A percentile compares a stretch with the other conserved stretches of the same genome.
Conservation (phyloP, 2,329 filamentous ascomycete species). For the Ophiostoma sp. region DNA sequence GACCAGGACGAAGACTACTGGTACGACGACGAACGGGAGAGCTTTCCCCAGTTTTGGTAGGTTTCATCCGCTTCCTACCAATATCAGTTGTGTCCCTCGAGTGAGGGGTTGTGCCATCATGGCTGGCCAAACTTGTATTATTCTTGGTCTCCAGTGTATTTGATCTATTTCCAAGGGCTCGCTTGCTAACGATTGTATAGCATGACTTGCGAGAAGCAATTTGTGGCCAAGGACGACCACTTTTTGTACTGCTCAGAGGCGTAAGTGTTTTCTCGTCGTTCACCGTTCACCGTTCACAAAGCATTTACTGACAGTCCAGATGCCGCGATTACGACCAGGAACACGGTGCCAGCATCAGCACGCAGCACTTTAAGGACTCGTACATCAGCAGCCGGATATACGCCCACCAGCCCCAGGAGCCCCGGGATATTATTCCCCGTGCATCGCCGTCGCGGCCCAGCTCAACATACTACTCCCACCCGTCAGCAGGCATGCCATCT, state of each 20-base stretch:
- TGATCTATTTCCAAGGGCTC: no score
- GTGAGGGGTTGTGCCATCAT: constrained; percentile 10
- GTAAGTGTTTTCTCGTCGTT: constrained; percentile 39
- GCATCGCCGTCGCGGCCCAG: constrained; percentile 57
- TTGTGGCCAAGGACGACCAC: constrained; percentile 52
- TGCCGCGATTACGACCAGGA: constrained; percentile 52
- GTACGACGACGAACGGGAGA: constrained; percentile 55
- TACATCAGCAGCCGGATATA: constrained; percentile 19
- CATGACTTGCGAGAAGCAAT: constrained; percentile 64
- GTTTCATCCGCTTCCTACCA: constrained; percentile 1
- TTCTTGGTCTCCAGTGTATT: not conserved
- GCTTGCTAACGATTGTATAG: constrained; percentile 34
- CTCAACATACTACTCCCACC: constrained; percentile 51
- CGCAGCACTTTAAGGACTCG: constrained; percentile 23
- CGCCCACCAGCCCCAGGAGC: constrained; percentile 37
- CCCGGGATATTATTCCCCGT: constrained; percentile 57
- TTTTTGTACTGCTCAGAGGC: constrained; percentile 58
- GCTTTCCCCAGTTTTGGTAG: constrained; percentile 61
- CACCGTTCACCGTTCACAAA: not conserved
- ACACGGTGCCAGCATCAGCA: constrained; percentile 27
- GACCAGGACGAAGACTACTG: constrained; percentile 33
- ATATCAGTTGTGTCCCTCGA: constrained; percentile 18
- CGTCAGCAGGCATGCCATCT: constrained; percentile 39
- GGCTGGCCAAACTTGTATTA: not conserved
- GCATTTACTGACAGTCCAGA: constrained; percentile 32